Evolutionary conservation across 176 grass and related monocot genomes (phyloP).

Genomic region (Cocos nucifera): DNA sequence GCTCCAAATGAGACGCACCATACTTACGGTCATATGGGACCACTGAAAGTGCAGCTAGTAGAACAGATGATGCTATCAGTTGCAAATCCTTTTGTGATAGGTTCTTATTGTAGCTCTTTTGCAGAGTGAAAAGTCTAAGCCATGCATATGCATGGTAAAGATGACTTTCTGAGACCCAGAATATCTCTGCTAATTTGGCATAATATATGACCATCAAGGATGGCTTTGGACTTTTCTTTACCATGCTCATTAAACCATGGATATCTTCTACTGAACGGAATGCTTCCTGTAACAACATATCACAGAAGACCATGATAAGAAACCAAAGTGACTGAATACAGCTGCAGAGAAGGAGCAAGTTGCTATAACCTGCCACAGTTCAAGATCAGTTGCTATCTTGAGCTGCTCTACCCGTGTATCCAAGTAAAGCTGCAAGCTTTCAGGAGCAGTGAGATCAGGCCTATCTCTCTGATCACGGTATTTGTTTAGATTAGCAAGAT

Average conservation of each 20-base stretch:
- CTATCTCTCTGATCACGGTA: conserved; percentile 90
- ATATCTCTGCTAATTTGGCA: conserved; percentile 86
- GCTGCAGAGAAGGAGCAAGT: background rate
- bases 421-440: conserved; percentile 80
- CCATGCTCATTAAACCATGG: conserved; percentile 87
- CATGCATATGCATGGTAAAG: conserved; percentile 91
- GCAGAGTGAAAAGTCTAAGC: conserved; percentile 88
- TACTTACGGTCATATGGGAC: conserved; percentile 72
- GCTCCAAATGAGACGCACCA: conserved; percentile 74
- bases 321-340: background rate
- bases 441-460: conserved; percentile 68
- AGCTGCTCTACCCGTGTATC: conserved; percentile 92
- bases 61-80: conserved; percentile 84
- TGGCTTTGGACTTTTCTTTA: conserved; percentile 89
- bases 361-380: conserved; percentile 73
- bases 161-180: conserved; percentile 85
- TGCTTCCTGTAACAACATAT: conserved; percentile 56
- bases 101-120: conserved; percentile 98
- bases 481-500: conserved; percentile 91
- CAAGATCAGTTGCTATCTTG: conserved; percentile 81
- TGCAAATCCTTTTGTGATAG: conserved; percentile 90
- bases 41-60: conserved; percentile 74
- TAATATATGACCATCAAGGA: conserved; percentile 93
- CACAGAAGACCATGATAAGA: background rate
- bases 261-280: conserved; percentile 97